A percentile compares a stretch with the other conserved stretches of the same genome.
phyloP scores from a whole-genome alignment of 2,329 filamentous ascomycete genomes.

The Fusarium torreyae region DNA sequence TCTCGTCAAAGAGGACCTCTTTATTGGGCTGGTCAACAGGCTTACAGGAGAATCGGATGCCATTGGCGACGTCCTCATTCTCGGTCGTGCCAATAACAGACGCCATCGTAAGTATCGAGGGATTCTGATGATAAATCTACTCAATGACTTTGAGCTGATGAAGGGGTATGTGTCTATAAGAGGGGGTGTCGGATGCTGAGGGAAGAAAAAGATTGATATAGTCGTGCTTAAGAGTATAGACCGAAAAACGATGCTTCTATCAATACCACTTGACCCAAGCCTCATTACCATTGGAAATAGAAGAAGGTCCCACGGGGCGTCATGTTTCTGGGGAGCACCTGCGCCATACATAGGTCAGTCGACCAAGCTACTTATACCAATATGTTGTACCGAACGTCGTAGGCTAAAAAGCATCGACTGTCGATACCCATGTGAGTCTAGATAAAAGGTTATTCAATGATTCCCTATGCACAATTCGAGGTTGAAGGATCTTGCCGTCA shows the following conservation, averaged over 20 bases:
- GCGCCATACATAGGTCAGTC: neutral
- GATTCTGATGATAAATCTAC: neutral
- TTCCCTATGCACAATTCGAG: neutral
- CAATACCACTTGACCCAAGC: neutral
- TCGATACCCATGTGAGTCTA: neutral
- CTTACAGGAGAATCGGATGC: neutral
- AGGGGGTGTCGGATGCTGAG: neutral
- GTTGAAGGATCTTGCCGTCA: too few relatives aligned
- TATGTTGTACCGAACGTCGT: too few relatives aligned
- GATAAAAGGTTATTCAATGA: neutral
- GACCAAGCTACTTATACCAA: neutral
- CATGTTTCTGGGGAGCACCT: neutral
- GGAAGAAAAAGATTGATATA: neutral
- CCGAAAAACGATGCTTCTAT: neutral
- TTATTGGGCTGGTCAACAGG: constrained; percentile 18
- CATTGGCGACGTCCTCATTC: too few relatives aligned
- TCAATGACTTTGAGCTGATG: too few relatives aligned
- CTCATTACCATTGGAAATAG: neutral
- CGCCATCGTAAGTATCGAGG: constrained; percentile 12
- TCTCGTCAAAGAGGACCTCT: constrained; percentile 34
- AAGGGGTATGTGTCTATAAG: too few relatives aligned
- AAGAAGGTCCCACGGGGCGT: neutral
- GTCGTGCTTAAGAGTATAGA: neutral
- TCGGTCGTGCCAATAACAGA: neutral
- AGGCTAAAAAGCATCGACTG: too few relatives aligned